These are phyloP conservation scores for Tetracladium setigerum DNA, from an alignment of 495 filamentous ascomycete species.

Conservation along the genomic window DNA sequence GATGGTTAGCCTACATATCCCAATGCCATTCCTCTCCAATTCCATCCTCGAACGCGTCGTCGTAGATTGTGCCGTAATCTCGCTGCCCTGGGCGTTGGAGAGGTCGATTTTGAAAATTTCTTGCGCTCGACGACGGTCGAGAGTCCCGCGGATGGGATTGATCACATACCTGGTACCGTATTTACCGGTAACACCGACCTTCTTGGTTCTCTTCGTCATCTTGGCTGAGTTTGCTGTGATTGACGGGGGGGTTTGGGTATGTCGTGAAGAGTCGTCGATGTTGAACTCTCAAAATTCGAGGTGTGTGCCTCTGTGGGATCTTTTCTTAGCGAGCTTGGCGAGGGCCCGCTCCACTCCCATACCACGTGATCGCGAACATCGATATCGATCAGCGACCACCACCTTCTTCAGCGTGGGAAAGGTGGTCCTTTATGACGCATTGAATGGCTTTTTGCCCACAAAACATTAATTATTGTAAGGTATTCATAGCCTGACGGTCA, in stretches of 20 bases:
- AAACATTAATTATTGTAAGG: no score
- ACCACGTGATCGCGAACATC: no score
- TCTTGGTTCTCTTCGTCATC: constrained; percentile 98
- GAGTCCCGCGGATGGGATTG: not conserved
- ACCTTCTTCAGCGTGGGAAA: no score
- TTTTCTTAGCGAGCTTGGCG: no score
- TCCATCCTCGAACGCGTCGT: not conserved
- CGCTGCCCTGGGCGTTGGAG: not conserved
- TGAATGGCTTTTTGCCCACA: no score
- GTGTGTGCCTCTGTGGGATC: no score
- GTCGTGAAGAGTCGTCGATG: no score
- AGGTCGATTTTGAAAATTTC: constrained; percentile 1
- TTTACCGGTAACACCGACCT: constrained; percentile 76
- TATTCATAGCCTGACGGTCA: no score
- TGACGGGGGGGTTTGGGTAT: constrained; percentile 1
- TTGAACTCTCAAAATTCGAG: no score
- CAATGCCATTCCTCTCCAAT: not conserved
- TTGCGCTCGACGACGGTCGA: not conserved
- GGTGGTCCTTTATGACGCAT: no score
- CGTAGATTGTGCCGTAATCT: not conserved
- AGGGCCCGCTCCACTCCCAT: no score
- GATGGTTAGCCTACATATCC: constrained; percentile 5
- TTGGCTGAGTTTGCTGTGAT: constrained; percentile 39
- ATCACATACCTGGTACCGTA: constrained; percentile 50
- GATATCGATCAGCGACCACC: no score